A percentile compares a stretch with the other conserved stretches of the same genome.
These are phyloP conservation scores for Alternaria hordeiaustralica DNA, from an alignment of 2,329 filamentous ascomycete species.

Conservation along the genomic window DNA sequence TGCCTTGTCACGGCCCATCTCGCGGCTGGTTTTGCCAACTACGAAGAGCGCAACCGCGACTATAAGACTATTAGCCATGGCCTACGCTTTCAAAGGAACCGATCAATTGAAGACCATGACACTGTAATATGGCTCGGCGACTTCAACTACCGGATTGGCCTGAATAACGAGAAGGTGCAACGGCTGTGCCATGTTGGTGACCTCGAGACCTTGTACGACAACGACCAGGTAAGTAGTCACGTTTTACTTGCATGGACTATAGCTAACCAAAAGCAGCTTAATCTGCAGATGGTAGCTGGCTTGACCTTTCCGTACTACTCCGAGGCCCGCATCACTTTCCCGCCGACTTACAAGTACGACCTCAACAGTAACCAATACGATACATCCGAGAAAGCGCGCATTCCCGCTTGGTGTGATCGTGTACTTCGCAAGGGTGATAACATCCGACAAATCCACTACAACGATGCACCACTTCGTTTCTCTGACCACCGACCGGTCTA, in stretches of 20 bases:
- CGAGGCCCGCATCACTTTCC: conserved; percentile 84
- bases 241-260: neutral
- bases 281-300: conserved; percentile 94
- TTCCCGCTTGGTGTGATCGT: conserved; percentile 96
- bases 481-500: conserved; percentile 98
- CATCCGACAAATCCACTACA: conserved; percentile 82
- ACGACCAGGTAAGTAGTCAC: conserved; percentile 72
- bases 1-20: conserved; percentile 97
- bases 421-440: conserved; percentile 86
- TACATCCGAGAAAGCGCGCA: conserved; percentile 91
- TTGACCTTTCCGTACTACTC: conserved; percentile 90
- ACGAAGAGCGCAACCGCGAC: conserved; percentile 93
- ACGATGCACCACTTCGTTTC: conserved; percentile 80
- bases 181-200: conserved; percentile 75
- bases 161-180: conserved; percentile 78
- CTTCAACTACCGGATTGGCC: conserved; percentile 96
- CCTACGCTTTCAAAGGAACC: conserved; percentile 86
- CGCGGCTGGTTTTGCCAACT: conserved; percentile 94
- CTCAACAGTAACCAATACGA: conserved; percentile 88
- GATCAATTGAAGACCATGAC: conserved; percentile 89
- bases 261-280: conserved; percentile 64
- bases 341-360: conserved; percentile 96
- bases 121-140: conserved; percentile 91
- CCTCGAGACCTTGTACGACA: conserved; percentile 81
- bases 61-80: conserved; percentile 89